Evolutionary conservation across 2,329 filamentous ascomycete genomes (phyloP).

Genomic region (Biscogniauxia marginata): DNA sequence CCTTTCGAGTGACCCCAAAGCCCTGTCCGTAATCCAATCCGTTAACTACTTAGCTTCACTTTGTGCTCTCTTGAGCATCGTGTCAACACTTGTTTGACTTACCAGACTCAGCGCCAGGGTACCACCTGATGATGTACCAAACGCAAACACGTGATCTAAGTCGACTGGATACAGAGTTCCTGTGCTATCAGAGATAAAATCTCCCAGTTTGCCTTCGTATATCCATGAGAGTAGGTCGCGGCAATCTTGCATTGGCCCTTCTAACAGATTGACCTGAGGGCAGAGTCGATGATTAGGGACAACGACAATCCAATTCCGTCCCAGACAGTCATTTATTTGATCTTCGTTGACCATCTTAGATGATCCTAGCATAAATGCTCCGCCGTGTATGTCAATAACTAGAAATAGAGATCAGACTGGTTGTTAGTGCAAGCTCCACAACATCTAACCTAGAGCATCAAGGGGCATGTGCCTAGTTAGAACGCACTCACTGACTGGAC

Average conservation of each 20-base stretch:
- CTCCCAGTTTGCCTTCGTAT: conserved; percentile 25
- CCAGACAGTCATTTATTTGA: conserved; percentile 38
- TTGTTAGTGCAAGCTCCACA: not conserved
- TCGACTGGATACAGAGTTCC: conserved; percentile 16
- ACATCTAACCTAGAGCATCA: too few relatives aligned
- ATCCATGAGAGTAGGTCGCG: conserved; percentile 23
- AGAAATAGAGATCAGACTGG: not conserved
- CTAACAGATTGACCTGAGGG: conserved; percentile 4
- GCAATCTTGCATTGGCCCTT: conserved; percentile 8
- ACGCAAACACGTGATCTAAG: conserved; percentile 32
- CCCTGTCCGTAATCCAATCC: conserved; percentile 27
- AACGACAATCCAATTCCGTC: conserved; percentile 38
- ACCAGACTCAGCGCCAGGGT: conserved; percentile 37
- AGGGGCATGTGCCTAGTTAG: too few relatives aligned
- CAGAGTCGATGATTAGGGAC: conserved; percentile 30
- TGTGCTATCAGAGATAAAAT: not conserved
- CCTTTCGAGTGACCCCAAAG: conserved; percentile 35
- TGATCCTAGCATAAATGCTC: conserved; percentile 43
- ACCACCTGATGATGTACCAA: conserved; percentile 38
- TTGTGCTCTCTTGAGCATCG: too few relatives aligned
- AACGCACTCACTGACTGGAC: not conserved
- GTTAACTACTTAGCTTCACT: not conserved
- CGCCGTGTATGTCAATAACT: conserved; percentile 44
- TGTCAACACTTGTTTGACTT: conserved; percentile 8
- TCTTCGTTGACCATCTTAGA: conserved; percentile 38